Evolutionary conservation across 345 rosid genomes (phyloP).

Genomic region (Acer yangbiense): DNA sequence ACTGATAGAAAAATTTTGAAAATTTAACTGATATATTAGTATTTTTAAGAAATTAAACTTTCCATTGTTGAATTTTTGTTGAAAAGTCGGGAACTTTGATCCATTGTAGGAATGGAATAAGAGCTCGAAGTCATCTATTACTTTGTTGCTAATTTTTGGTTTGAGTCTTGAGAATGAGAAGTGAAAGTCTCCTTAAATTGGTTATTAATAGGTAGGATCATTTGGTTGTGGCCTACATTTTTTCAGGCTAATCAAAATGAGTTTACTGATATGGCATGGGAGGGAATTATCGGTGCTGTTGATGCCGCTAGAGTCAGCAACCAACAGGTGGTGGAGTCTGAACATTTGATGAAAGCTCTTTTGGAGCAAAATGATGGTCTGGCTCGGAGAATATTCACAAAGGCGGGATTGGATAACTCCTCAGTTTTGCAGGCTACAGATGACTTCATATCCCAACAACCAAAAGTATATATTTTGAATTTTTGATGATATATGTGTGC

Average conservation of each 20-base stretch:
- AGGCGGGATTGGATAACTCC: slow-evolving; percentile 74
- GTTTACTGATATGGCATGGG: slow-evolving; percentile 93
- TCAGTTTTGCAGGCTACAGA: slow-evolving; percentile 72
- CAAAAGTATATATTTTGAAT: slow-evolving; percentile 43
- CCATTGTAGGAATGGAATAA: no score
- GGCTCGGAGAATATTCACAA: slow-evolving; percentile 77
- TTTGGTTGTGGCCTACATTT: not conserved
- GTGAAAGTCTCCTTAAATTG: not conserved
- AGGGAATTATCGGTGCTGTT: slow-evolving; percentile 70
- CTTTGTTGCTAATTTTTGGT: not conserved
- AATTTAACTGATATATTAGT: not conserved
- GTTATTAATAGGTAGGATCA: not conserved
- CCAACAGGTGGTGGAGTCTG: slow-evolving; percentile 79
- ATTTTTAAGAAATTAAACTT: not conserved
- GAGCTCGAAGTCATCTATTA: not conserved
- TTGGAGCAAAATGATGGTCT: slow-evolving; percentile 94
- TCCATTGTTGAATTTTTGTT: not conserved
- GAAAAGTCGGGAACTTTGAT: not conserved
- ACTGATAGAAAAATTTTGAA: not conserved
- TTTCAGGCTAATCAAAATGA: slow-evolving; percentile 60
- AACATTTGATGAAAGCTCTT: slow-evolving; percentile 93
- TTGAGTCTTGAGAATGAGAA: not conserved
- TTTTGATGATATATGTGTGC: not conserved
- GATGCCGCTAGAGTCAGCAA: slow-evolving; percentile 68
- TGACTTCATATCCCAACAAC: slow-evolving; percentile 71